Evolutionary conservation across 148 eudicot genomes (phyloP).

Genomic region (Arctostaphylos glauca): DNA sequence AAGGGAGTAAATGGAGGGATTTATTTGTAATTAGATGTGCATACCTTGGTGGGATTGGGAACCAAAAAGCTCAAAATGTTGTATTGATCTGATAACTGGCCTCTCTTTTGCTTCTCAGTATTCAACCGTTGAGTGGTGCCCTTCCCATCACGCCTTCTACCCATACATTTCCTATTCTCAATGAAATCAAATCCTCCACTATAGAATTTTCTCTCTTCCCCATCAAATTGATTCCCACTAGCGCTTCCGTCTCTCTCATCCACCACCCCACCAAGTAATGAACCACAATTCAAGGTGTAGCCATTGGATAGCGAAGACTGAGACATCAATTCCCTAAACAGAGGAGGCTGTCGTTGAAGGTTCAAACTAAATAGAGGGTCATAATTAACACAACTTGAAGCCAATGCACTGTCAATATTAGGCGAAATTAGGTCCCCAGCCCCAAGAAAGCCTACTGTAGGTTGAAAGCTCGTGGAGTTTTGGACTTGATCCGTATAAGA

Average conservation of each 20-base stretch:
- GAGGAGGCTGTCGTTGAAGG: conserved; percentile 51
- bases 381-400: conserved; percentile 19
- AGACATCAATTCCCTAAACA: conserved; percentile 47
- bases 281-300: conserved; percentile 22
- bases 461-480: conserved; percentile 9
- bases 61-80: conserved; percentile 48
- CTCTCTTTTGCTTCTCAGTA: conserved; percentile 78
- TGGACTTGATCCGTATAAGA: conserved; percentile 16
- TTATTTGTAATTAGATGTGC: background rate
- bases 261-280: conserved; percentile 44
- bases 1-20: too few relatives aligned
- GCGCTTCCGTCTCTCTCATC: conserved; percentile 46
- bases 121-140: conserved; percentile 55
- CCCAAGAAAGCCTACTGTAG: conserved; percentile 28
- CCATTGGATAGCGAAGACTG: conserved; percentile 44
- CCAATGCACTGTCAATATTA: background rate
- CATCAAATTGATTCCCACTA: conserved; percentile 31
- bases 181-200: conserved; percentile 53
- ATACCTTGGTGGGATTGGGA: conserved; percentile 78
- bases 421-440: conserved; percentile 17
- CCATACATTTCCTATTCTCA: conserved; percentile 33
- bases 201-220: conserved; percentile 27
- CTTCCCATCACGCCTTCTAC: conserved; percentile 43
- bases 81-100: conserved; percentile 53
- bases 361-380: conserved; percentile 63